phyloP scores from a whole-genome alignment of 805 yeast genomes.

The Barnettozyma sp. region DNA sequence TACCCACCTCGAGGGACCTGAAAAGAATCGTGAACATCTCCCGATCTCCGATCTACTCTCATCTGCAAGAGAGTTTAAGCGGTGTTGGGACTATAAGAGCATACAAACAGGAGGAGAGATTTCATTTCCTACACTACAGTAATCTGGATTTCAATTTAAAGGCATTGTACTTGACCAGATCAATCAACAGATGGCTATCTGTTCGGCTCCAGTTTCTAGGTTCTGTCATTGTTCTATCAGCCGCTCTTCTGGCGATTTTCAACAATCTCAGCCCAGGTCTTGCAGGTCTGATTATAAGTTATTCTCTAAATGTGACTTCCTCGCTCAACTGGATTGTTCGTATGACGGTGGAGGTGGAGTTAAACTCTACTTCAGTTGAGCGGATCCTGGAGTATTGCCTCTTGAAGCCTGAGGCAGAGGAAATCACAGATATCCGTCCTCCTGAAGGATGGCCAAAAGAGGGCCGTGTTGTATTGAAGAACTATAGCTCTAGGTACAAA shows the following conservation, averaged over 20 bases:
- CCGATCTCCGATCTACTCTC: conserved; percentile 73
- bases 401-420: conserved; percentile 83
- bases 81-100: conserved; percentile 81
- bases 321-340: conserved; percentile 52
- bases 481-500: conserved; percentile 83
- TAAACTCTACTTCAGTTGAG: conserved; percentile 60
- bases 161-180: conserved; percentile 59
- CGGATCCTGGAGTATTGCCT: conserved; percentile 55
- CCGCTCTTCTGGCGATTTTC: conserved; percentile 41
- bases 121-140: conserved; percentile 50
- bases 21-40: conserved; percentile 66
- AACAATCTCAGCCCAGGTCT: conserved; percentile 48
- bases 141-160: conserved; percentile 77
- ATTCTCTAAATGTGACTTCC: conserved; percentile 50
- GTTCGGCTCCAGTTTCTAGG: conserved; percentile 58
- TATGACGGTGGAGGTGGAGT: conserved; percentile 55
- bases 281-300: conserved; percentile 60
- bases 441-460: conserved; percentile 62
- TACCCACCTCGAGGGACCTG: conserved; percentile 67
- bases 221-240: conserved; percentile 43
- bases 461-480: conserved; percentile 59
- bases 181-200: conserved; percentile 62
- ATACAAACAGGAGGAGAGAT: conserved; percentile 58
- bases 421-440: conserved; percentile 61
- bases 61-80: conserved; percentile 70